Percentiles rank a stretch among this genome's conserved stretches.
phyloP scores from a whole-genome alignment of 306 rosid genomes.

The Dalbergia oliveri region DNA sequence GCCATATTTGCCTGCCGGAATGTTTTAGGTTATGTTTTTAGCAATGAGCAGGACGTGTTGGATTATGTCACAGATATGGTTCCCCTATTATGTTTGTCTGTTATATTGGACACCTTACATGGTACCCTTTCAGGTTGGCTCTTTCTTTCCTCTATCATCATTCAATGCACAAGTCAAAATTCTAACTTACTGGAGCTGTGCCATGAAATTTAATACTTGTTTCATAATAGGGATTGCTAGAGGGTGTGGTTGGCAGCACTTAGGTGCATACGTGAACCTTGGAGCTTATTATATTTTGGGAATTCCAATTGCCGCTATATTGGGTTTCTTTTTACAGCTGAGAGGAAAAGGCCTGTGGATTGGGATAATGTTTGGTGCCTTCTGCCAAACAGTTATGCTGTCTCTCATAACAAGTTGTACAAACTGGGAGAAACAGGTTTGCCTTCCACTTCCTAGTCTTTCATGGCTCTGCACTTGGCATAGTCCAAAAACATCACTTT shows the following conservation, averaged over 20 bases:
- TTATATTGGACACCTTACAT: conserved; percentile 62
- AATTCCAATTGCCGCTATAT: conserved; percentile 64
- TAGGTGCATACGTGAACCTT: conserved; percentile 77
- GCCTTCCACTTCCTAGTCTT: conserved; percentile 34
- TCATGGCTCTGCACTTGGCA: neutral
- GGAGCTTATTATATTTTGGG: conserved; percentile 79
- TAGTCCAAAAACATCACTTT: neutral
- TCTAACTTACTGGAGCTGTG: neutral
- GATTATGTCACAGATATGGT: conserved; percentile 66
- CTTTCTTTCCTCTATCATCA: neutral
- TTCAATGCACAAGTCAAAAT: conserved; percentile 8
- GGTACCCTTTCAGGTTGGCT: conserved; percentile 70
- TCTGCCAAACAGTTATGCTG: conserved; percentile 59
- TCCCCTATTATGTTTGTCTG: conserved; percentile 64
- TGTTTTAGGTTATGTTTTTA: conserved; percentile 66
- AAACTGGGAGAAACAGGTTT: conserved; percentile 76
- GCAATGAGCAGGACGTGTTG: conserved; percentile 75
- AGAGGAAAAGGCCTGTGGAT: conserved; percentile 81
- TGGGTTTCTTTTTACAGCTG: conserved; percentile 63
- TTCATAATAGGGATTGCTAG: conserved; percentile 66
- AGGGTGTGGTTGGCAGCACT: conserved; percentile 81
- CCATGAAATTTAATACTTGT: conserved; percentile 24
- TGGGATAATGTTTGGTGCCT: conserved; percentile 67
- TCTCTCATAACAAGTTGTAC: conserved; percentile 56
- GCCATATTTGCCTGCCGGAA: conserved; percentile 51